These are phyloP conservation scores for Raphanus sativus DNA, from an alignment of 345 rosid genomes.

Conservation along the genomic window DNA sequence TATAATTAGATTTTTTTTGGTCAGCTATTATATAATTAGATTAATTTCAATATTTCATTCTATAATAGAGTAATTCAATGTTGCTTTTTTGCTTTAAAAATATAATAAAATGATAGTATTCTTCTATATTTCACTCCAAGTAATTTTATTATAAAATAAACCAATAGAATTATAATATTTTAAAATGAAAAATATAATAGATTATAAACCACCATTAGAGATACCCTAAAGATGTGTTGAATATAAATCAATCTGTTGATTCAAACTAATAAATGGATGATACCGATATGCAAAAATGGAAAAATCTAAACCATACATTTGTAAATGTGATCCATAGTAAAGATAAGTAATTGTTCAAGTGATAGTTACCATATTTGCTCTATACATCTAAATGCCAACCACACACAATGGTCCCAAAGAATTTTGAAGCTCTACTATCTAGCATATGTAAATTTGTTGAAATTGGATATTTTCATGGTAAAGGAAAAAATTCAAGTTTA, in stretches of 20 bases:
- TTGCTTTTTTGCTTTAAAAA: too few relatives aligned
- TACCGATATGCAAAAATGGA: neutral
- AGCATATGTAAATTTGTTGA: neutral
- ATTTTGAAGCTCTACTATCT: conserved; percentile 3
- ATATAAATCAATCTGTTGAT: neutral
- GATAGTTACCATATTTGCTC: conserved; percentile 17
- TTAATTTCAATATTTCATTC: too few relatives aligned
- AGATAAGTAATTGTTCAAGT: conserved; percentile 6
- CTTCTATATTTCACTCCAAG: too few relatives aligned
- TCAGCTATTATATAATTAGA: too few relatives aligned
- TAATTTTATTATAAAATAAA: too few relatives aligned
- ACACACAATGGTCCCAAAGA: conserved; percentile 30
- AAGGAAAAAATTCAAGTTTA: neutral
- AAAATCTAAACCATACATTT: conserved; percentile 15
- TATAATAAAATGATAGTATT: too few relatives aligned
- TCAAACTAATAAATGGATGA: neutral
- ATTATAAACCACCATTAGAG: too few relatives aligned
- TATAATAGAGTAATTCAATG: too few relatives aligned
- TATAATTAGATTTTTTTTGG: too few relatives aligned
- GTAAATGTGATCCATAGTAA: conserved; percentile 10
- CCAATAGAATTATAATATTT: too few relatives aligned
- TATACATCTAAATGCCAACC: conserved; percentile 19
- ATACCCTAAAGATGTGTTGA: neutral
- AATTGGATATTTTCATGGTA: conserved; percentile 18
- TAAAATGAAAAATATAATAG: too few relatives aligned